Evolutionary conservation across 2,329 filamentous ascomycete species (phyloP).

Genomic region (Pestalotiopsis sp.): DNA sequence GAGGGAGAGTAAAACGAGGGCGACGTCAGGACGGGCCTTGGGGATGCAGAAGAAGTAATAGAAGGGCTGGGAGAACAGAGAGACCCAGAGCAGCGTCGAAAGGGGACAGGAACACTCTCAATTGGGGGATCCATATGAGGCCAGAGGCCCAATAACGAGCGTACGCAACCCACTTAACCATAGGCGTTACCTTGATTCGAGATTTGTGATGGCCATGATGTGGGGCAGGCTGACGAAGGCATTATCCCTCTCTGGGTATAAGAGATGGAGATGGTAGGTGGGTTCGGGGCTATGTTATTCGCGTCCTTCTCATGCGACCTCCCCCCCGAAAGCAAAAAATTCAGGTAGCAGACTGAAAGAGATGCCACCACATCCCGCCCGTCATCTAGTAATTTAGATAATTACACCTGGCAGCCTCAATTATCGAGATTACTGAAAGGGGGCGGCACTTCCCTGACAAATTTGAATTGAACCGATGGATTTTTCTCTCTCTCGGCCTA

Average conservation of each 20-base stretch:
- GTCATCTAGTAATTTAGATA: background rate
- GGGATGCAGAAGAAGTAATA: background rate
- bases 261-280: background rate
- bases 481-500: background rate
- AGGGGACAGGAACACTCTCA: background rate
- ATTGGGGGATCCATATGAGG: background rate
- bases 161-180: conserved; percentile 5
- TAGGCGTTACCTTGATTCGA: background rate
- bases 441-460: background rate
- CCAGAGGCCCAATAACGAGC: background rate
- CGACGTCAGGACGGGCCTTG: background rate
- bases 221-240: conserved; percentile 10
- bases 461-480: background rate
- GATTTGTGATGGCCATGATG: conserved; percentile 3
- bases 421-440: background rate
- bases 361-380: background rate
- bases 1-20: background rate
- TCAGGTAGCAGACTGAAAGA: background rate
- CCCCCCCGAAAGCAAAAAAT: background rate
- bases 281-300: conserved; percentile 8
- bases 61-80: background rate
- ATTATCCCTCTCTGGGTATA: conserved; percentile 12
- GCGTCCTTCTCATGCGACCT: conserved; percentile 1
- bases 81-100: background rate
- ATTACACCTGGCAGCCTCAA: background rate